A percentile compares a stretch with the other conserved stretches of the same genome.
phyloP scores from a whole-genome alignment of 106 monocot species.

The Xerophyta viscosa region DNA sequence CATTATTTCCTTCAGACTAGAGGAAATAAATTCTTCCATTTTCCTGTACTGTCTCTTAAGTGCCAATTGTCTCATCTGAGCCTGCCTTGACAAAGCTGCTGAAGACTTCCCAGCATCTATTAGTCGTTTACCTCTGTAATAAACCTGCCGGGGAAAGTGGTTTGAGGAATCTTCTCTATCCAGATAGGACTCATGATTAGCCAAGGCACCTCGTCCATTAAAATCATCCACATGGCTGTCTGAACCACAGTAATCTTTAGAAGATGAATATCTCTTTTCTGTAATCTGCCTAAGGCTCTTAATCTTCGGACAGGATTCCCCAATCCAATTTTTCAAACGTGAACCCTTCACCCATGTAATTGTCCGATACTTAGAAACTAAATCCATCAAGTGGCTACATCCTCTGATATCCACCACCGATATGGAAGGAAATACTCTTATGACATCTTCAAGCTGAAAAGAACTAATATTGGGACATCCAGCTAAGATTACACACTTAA shows the following conservation, averaged over 20 bases:
- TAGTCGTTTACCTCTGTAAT: conserved; percentile 74
- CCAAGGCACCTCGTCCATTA: conserved; percentile 20
- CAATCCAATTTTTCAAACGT: conserved; percentile 17
- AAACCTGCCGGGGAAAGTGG: conserved; percentile 59
- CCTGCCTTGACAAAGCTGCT: conserved; percentile 68
- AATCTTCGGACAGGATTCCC: conserved; percentile 54
- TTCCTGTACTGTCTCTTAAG: conserved; percentile 70
- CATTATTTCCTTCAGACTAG: conserved; percentile 84
- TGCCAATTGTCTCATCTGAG: conserved; percentile 77
- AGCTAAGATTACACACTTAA: conserved; percentile 51
- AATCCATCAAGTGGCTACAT: conserved; percentile 74
- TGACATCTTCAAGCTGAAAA: conserved; percentile 53
- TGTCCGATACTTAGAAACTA: conserved; percentile 45
- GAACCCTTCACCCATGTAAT: conserved; percentile 61
- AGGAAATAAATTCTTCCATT: conserved; percentile 64
- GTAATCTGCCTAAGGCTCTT: conserved; percentile 65
- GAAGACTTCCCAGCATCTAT: conserved; percentile 68
- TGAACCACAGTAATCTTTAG: conserved; percentile 25
- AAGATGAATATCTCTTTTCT: conserved; percentile 31
- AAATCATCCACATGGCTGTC: conserved; percentile 25
- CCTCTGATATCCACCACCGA: conserved; percentile 58
- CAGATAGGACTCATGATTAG: conserved; percentile 10
- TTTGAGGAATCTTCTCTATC: conserved; percentile 29
- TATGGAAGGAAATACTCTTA: conserved; percentile 53
- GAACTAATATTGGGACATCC: conserved; percentile 72